Percentiles rank a stretch among this genome's conserved stretches.
phyloP scores from a whole-genome alignment of 768 basidiomycete species.

The Gloeopeniophorella convolvens region DNA sequence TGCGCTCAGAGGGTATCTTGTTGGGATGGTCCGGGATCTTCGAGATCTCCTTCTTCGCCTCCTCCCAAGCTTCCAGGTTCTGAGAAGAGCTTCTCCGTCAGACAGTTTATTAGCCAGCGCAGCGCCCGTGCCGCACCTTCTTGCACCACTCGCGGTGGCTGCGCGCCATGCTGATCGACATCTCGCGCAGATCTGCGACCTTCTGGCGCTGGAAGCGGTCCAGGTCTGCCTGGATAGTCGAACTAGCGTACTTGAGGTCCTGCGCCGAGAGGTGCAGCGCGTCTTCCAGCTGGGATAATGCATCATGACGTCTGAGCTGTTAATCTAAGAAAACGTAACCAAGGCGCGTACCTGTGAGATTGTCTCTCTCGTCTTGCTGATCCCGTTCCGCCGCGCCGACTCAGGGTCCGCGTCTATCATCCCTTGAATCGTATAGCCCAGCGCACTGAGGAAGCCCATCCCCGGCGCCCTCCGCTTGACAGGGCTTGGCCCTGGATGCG shows the following conservation, averaged over 20 bases:
- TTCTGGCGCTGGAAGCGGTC: slow-evolving; percentile 99
- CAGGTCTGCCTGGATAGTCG: slow-evolving; percentile 94
- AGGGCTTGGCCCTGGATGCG: slow-evolving; percentile 76
- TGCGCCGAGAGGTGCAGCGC: slow-evolving; percentile 87
- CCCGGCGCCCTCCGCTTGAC: slow-evolving; percentile 58
- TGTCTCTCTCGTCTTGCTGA: slow-evolving; percentile 88
- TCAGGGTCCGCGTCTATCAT: slow-evolving; percentile 99
- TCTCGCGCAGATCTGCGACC: slow-evolving; percentile 90
- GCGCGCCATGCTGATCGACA: slow-evolving; percentile 85
- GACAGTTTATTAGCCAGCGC: neutral
- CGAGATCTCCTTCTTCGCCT: slow-evolving; percentile 85
- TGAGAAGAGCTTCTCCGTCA: slow-evolving; percentile 28
- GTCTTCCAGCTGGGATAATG: slow-evolving; percentile 71
- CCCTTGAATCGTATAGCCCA: slow-evolving; percentile 91
- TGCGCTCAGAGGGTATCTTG: slow-evolving; percentile 40
- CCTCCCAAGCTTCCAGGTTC: slow-evolving; percentile 98
- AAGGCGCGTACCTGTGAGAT: slow-evolving; percentile 75
- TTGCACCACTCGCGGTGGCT: slow-evolving; percentile 96
- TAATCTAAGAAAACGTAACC: neutral
- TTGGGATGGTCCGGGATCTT: slow-evolving; percentile 92
- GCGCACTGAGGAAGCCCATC: slow-evolving; percentile 82
- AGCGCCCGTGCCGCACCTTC: slow-evolving; percentile 52
- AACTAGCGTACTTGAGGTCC: slow-evolving; percentile 93
- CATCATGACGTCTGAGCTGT: slow-evolving; percentile 11
- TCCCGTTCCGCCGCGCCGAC: slow-evolving; percentile 85